Evolutionary conservation across 2,329 filamentous ascomycete species (phyloP), one percentile per base, ranked within the genome.

Genomic region (Ascochyta pisi): DNA sequence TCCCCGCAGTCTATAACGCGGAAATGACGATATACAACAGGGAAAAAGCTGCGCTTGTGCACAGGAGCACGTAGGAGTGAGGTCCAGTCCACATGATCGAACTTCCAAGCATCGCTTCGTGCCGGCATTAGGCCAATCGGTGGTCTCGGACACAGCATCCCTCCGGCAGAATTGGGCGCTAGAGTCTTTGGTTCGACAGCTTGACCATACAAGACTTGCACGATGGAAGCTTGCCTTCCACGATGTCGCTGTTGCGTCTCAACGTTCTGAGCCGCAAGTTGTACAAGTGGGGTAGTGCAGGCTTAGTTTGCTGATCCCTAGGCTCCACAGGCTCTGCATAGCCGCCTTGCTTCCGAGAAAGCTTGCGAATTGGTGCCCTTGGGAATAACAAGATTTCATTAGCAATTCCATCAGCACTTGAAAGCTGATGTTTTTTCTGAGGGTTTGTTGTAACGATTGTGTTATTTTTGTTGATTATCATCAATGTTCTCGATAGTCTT

Each of bases 121-220:
- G 37, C 66, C 66, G 66, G 67, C 64, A 63, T 55, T 46, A 23
- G 24, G 39, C 66, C 50, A 68, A 68, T 68, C 38, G 55, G 58
- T 34, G 38, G 23, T 9, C 19, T 16, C 9, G 39, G 26, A 26
- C 12, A 8, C 27, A 50, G n/a, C 41, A 40, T 31, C 37, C 15
- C 44, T 8, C 4, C 37, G 12, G 27, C 29, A 29, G 31, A 4
- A 12, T 3, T 31, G 33, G 29, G 26, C 48, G 47, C 53, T 56
- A 56, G 33, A 24, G 26, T 5, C 8, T 47, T 43, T 52, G 52
- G 37, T 10, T 47, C 31, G 47, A 42, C 37, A 43, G 42, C 53
- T 51, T 47, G 37, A 29, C 53, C 53, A 51, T 34, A 51, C 38
- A 47, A 56, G 53, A 56, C 37, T 39, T 24, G 37, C 42, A 39